A percentile compares a stretch with the other conserved stretches of the same genome.
Evolutionary conservation across 169 alveolate genomes (phyloP).

Genomic region (Plasmodium sp.): DNA sequence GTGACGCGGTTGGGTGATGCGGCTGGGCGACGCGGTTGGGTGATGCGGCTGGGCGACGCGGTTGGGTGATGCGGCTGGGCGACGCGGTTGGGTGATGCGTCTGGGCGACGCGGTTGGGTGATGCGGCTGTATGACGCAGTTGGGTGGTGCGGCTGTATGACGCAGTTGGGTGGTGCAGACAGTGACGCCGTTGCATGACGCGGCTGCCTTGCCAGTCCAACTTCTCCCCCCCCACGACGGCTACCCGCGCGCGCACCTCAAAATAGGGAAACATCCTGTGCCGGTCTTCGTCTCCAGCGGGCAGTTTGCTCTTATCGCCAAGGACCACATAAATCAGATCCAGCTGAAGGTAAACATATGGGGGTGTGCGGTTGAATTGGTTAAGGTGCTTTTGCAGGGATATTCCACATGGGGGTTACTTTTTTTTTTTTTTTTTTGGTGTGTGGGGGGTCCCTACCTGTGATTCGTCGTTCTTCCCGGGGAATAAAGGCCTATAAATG

Average conservation of each 20-base stretch:
- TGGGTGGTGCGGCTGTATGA: not conserved
- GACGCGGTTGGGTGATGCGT: not conserved
- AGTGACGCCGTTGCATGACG: not conserved
- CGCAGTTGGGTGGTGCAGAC: not conserved
- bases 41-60: not conserved
- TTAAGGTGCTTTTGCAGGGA: not conserved
- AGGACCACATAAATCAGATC: slow-evolving; percentile 40
- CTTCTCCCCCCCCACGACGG: not conserved
- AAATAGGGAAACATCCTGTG: slow-evolving; percentile 58
- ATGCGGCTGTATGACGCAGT: not conserved
- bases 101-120: not conserved
- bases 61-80: not conserved
- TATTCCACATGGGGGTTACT: not conserved
- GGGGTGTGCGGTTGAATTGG: not conserved
- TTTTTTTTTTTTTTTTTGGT: not conserved
- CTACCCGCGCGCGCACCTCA: slow-evolving; percentile 20
- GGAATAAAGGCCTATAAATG: slow-evolving; percentile 47
- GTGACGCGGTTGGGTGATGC: not conserved
- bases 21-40: not conserved
- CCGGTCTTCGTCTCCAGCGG: slow-evolving; percentile 19
- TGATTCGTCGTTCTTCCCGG: slow-evolving; percentile 67
- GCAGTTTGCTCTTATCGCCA: slow-evolving; percentile 42
- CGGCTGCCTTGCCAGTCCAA: not conserved
- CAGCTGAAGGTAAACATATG: slow-evolving; percentile 12
- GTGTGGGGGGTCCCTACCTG: slow-evolving; percentile 13